Conservation (phyloP, 441 rosid species). For the Erodium texanum region DNA sequence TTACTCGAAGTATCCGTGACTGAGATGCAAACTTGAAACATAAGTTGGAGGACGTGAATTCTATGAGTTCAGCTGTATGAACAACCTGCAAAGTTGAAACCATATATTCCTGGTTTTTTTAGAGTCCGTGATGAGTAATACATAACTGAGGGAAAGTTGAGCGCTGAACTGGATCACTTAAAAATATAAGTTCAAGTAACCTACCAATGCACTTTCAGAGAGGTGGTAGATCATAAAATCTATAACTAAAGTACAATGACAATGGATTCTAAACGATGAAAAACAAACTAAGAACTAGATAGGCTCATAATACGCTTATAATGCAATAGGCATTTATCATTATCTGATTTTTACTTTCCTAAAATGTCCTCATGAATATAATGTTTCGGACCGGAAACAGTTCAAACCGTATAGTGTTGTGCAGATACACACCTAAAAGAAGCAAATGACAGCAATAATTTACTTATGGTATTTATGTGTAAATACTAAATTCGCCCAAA, state of each 20-base stretch:
- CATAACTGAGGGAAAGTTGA: background rate
- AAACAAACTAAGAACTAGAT: too few relatives aligned
- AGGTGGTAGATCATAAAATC: too few relatives aligned
- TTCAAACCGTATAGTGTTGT: background rate
- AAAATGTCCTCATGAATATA: too few relatives aligned
- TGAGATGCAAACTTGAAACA: conserved; percentile 2
- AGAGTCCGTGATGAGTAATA: background rate
- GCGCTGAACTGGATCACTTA: background rate
- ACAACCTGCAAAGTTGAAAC: background rate
- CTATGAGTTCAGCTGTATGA: too few relatives aligned
- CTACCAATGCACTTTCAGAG: too few relatives aligned
- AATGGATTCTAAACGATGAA: too few relatives aligned
- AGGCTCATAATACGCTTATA: too few relatives aligned
- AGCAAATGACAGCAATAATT: background rate
- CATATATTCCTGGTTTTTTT: background rate
- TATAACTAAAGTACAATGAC: too few relatives aligned
- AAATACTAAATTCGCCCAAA: background rate
- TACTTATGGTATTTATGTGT: background rate
- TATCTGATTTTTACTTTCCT: too few relatives aligned
- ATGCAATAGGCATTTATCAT: too few relatives aligned
- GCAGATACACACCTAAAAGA: background rate
- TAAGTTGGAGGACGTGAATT: too few relatives aligned
- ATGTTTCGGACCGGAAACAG: background rate
- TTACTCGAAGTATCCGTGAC: conserved; percentile 16
- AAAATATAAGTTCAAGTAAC: background rate